phyloP scores from a whole-genome alignment of 2,329 filamentous ascomycete species.

The Colletotrichum scovillei region DNA sequence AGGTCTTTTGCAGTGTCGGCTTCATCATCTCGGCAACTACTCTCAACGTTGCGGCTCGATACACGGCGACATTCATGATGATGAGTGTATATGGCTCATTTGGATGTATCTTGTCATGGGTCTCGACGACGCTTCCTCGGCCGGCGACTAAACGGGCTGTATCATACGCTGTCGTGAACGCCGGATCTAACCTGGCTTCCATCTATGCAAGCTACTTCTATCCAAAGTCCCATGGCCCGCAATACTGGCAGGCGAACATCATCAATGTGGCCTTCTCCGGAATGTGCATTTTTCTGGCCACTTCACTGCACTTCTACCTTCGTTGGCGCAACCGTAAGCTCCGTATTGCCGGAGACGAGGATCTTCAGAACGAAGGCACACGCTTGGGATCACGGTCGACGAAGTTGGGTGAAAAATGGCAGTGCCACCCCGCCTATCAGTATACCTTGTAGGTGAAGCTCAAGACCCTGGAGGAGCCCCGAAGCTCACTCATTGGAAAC shows the following conservation, averaged over 20 bases:
- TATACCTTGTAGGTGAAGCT: background rate
- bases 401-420: background rate
- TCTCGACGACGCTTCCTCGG: background rate
- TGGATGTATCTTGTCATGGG: background rate
- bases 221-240: background rate
- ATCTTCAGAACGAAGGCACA: background rate
- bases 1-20: conserved; percentile 50
- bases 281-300: background rate
- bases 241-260: background rate
- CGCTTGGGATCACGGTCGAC: background rate
- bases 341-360: background rate
- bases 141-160: background rate
- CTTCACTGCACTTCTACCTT: background rate
- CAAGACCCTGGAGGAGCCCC: too few species aligned
- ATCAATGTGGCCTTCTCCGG: background rate
- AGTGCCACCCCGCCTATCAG: background rate
- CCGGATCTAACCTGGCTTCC: background rate
- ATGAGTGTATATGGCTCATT: background rate
- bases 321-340: background rate
- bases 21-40: conserved; percentile 48
- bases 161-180: background rate
- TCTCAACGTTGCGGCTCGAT: conserved; percentile 44
- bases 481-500: too few species aligned
- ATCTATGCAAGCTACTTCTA: background rate
- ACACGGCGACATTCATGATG: conserved; percentile 46